phyloP scores from a whole-genome alignment of 2,329 filamentous ascomycete genomes.

The Zasmidium angulare region DNA sequence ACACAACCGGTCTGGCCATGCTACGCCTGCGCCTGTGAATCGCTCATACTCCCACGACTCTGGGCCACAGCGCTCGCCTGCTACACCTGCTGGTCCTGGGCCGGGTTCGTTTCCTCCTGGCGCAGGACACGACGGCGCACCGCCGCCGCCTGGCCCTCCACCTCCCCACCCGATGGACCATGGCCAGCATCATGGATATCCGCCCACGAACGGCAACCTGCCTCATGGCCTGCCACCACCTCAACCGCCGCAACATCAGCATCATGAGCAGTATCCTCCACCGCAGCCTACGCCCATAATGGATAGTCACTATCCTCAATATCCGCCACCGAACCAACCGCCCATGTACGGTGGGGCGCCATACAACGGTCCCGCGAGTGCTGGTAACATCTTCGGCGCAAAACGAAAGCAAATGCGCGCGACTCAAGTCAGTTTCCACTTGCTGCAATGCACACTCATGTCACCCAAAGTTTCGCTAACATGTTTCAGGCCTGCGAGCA shows the following conservation, averaged over 20 bases:
- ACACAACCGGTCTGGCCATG: conserved; percentile 36
- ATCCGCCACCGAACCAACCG: conserved; percentile 24
- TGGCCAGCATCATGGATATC: conserved; percentile 32
- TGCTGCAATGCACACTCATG: neutral
- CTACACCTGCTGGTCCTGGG: conserved; percentile 32
- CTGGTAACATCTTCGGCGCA: conserved; percentile 23
- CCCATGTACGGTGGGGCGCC: conserved; percentile 26
- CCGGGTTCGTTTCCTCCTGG: conserved; percentile 15
- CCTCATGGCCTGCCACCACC: conserved; percentile 26
- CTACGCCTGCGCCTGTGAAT: conserved; percentile 35
- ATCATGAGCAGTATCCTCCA: conserved; percentile 27
- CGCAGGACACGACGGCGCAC: conserved; percentile 26
- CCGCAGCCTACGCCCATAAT: conserved; percentile 31
- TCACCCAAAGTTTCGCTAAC: conserved; percentile 17
- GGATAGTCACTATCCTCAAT: conserved; percentile 28
- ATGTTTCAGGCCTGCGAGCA: conserved; percentile 76
- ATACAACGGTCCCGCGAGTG: conserved; percentile 28
- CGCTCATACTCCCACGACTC: conserved; percentile 36
- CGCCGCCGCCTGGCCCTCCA: conserved; percentile 20
- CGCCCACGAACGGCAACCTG: conserved; percentile 28
- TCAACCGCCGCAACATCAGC: conserved; percentile 21
- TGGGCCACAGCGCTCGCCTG: conserved; percentile 33
- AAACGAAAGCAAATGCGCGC: conserved; percentile 39
- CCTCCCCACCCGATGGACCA: conserved; percentile 30
- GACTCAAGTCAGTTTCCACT: conserved; percentile 34